Conservation (phyloP, 192 early-diverging fungal genomes). For the Pecoramyces ruminantium region DNA sequence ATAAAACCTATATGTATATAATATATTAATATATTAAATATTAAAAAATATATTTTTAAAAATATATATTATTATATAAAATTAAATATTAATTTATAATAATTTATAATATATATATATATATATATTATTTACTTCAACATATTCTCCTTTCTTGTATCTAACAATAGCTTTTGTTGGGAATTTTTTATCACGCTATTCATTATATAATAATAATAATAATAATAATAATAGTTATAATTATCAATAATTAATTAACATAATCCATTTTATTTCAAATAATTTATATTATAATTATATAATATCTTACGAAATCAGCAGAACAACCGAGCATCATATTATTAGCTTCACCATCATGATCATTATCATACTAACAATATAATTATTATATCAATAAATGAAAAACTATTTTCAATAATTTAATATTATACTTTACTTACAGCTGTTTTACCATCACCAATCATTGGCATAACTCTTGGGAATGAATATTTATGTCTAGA, state of each 20-base stretch:
- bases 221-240: not conserved
- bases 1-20: conserved; percentile 14
- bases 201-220: not conserved
- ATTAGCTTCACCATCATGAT: conserved; percentile 62
- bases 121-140: not conserved
- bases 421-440: too few species aligned
- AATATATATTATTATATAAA: too few species aligned
- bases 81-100: too few species aligned
- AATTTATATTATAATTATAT: too few species aligned
- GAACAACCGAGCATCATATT: conserved; percentile 9
- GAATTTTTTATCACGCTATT: not conserved
- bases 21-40: too few species aligned
- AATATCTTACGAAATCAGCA: not conserved
- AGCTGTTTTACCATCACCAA: conserved; percentile 72
- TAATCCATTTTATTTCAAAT: too few species aligned
- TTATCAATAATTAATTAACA: too few species aligned
- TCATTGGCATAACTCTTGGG: conserved; percentile 83
- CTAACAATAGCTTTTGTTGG: conserved; percentile 1
- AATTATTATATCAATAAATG: too few species aligned
- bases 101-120: too few species aligned
- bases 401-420: too few species aligned
- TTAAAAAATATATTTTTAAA: too few species aligned
- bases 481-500: conserved; percentile 32
- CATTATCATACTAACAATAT: conserved; percentile 47
- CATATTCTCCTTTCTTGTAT: not conserved